These are phyloP conservation scores for Clarireedia sp. DNA, from an alignment of 2,329 filamentous ascomycete species.

Conservation along the genomic window DNA sequence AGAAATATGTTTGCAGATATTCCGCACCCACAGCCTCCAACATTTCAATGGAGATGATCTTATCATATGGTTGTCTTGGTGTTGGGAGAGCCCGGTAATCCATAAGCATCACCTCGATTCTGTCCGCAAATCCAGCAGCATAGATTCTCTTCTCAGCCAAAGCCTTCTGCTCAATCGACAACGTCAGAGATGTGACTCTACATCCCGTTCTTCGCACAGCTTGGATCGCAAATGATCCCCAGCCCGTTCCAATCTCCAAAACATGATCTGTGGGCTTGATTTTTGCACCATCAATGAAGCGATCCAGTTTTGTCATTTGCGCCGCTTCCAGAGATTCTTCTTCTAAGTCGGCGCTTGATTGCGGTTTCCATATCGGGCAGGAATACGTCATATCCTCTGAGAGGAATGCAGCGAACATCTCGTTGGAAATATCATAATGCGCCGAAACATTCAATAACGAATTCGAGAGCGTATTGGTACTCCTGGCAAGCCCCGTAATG, in stretches of 20 bases:
- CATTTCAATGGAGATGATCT: conserved; percentile 71
- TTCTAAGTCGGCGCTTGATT: conserved; percentile 32
- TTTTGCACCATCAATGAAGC: conserved; percentile 56
- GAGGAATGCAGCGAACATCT: conserved; percentile 67
- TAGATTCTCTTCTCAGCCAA: conserved; percentile 58
- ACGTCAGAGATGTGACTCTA: conserved; percentile 58
- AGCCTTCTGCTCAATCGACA: conserved; percentile 61
- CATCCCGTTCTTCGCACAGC: conserved; percentile 60
- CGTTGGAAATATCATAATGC: conserved; percentile 70
- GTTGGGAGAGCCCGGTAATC: conserved; percentile 59
- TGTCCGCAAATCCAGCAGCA: conserved; percentile 49
- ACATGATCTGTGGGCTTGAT: conserved; percentile 61
- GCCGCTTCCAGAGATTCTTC: conserved; percentile 56
- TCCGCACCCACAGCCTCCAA: conserved; percentile 64
- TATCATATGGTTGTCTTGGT: conserved; percentile 53
- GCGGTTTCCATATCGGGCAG: conserved; percentile 56
- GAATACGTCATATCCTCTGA: conserved; percentile 73
- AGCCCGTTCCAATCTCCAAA: conserved; percentile 68
- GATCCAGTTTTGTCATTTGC: conserved; percentile 58
- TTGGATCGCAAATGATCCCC: conserved; percentile 66
- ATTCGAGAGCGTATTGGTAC: conserved; percentile 49
- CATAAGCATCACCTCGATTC: conserved; percentile 56
- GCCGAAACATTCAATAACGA: conserved; percentile 59
- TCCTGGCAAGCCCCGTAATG: conserved; percentile 49
- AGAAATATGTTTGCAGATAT: conserved; percentile 61